phyloP scores from a whole-genome alignment of 2,329 filamentous ascomycete genomes.

The Xylaria sp. region DNA sequence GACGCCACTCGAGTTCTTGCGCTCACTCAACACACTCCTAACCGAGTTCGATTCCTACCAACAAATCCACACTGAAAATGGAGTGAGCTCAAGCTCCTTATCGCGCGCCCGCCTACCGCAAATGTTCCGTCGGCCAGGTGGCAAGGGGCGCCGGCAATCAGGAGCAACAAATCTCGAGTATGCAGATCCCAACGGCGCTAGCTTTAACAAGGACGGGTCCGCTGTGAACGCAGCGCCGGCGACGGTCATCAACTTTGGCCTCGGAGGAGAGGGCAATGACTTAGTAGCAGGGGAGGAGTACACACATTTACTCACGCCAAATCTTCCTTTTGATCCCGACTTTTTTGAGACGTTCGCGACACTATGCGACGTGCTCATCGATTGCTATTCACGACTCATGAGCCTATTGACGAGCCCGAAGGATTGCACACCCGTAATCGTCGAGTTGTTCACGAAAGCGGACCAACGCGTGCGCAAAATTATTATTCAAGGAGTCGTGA shows the following conservation, averaged over 20 bases:
- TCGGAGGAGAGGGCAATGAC: conserved; percentile 64
- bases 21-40: conserved; percentile 82
- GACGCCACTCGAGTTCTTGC: conserved; percentile 83
- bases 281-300: conserved; percentile 86
- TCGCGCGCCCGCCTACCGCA: conserved; percentile 80
- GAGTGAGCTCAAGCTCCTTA: conserved; percentile 69
- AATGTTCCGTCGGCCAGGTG: conserved; percentile 74
- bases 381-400: conserved; percentile 83
- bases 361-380: conserved; percentile 92
- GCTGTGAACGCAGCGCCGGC: conserved; percentile 44
- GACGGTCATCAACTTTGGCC: conserved; percentile 59
- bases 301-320: conserved; percentile 85
- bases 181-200: conserved; percentile 26
- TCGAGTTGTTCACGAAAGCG: conserved; percentile 87
- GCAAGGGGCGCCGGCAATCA: conserved; percentile 62
- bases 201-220: conserved; percentile 36
- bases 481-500: conserved; percentile 82
- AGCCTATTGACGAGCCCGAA: conserved; percentile 75
- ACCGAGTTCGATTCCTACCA: conserved; percentile 95
- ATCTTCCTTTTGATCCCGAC: conserved; percentile 92
- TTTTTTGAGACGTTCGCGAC: conserved; percentile 97
- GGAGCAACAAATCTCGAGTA: conserved; percentile 47
- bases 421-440: conserved; percentile 71
- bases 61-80: conserved; percentile 80
- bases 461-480: conserved; percentile 87